phyloP scores from a whole-genome alignment of 306 rosid species.

The Sechiopsis laciniata region DNA sequence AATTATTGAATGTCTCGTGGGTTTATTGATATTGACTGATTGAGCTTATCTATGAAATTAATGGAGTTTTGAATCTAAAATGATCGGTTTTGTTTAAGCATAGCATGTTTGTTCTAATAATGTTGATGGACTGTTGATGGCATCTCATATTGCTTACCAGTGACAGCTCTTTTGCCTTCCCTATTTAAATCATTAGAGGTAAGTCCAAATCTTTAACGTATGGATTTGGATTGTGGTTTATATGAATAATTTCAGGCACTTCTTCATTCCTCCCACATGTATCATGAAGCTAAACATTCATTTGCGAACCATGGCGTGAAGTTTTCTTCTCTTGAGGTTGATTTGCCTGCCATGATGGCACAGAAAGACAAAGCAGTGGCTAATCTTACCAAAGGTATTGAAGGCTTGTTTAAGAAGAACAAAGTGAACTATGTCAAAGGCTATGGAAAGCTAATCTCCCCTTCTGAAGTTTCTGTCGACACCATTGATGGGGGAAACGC shows the following conservation, averaged over 20 bases:
- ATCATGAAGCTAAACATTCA: slow-evolving; percentile 87
- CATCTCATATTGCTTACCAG: not conserved
- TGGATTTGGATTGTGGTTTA: not conserved
- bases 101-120: not conserved
- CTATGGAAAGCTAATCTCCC: slow-evolving; percentile 75
- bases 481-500: slow-evolving; percentile 59
- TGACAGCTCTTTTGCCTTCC: not conserved
- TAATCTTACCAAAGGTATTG: slow-evolving; percentile 81
- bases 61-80: slow-evolving; percentile 3
- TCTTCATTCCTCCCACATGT: slow-evolving; percentile 94
- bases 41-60: not conserved
- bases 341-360: slow-evolving; percentile 86
- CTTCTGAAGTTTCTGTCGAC: slow-evolving; percentile 86
- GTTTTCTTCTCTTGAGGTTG: slow-evolving; percentile 73
- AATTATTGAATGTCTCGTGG: not conserved
- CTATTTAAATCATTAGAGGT: not conserved
- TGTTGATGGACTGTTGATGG: not conserved
- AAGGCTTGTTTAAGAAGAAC: slow-evolving; percentile 95
- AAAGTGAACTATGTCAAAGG: slow-evolving; percentile 94
- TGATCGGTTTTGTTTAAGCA: not conserved
- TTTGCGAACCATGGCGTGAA: slow-evolving; percentile 79
- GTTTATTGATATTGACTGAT: not conserved
- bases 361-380: slow-evolving; percentile 89
- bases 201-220: not conserved
- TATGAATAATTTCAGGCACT: slow-evolving; percentile 58